phyloP scores from a whole-genome alignment of 306 rosid species.

The Ziziphus jujuba region DNA sequence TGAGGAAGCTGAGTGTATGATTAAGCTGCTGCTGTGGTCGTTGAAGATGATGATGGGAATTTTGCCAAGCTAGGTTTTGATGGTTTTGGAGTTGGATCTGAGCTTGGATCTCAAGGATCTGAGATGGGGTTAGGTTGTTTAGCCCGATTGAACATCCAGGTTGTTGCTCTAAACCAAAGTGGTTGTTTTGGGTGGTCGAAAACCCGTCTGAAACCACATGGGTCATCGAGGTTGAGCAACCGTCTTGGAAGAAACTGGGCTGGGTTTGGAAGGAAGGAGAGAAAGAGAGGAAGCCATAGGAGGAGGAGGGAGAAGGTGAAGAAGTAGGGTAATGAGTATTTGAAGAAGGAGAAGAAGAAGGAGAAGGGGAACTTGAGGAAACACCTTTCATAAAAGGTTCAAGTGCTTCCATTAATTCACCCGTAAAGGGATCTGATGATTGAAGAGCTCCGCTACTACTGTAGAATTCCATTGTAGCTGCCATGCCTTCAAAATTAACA shows the following conservation, averaged over 20 bases:
- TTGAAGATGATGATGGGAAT: conserved; percentile 8
- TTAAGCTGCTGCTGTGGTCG: not conserved
- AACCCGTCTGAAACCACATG: conserved; percentile 45
- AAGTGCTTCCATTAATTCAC: conserved; percentile 98
- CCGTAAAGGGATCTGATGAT: conserved; percentile 64
- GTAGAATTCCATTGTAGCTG: conserved; percentile 75
- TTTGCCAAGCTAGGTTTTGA: conserved; percentile 15
- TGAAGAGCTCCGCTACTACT: conserved; percentile 41
- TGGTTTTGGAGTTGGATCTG: conserved; percentile 52
- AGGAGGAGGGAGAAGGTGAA: conserved; percentile 21
- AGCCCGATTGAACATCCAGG: conserved; percentile 61
- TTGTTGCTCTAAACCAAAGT: conserved; percentile 39
- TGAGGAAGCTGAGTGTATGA: conserved; percentile 36
- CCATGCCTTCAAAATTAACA: conserved; percentile 46
- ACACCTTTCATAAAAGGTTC: conserved; percentile 93
- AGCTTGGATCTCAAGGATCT: conserved; percentile 74
- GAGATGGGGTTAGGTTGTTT: conserved; percentile 58
- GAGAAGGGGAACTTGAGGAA: conserved; percentile 22
- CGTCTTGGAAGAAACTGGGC: conserved; percentile 33
- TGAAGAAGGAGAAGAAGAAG: conserved; percentile 33
- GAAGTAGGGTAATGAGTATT: too few species aligned
- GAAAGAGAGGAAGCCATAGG: conserved; percentile 8
- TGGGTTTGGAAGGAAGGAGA: conserved; percentile 28
- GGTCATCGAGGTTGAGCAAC: conserved; percentile 43
- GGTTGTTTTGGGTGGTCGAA: conserved; percentile 30